Conservation (phyloP, 2,329 filamentous ascomycete species). For the Shiraia sp. region DNA sequence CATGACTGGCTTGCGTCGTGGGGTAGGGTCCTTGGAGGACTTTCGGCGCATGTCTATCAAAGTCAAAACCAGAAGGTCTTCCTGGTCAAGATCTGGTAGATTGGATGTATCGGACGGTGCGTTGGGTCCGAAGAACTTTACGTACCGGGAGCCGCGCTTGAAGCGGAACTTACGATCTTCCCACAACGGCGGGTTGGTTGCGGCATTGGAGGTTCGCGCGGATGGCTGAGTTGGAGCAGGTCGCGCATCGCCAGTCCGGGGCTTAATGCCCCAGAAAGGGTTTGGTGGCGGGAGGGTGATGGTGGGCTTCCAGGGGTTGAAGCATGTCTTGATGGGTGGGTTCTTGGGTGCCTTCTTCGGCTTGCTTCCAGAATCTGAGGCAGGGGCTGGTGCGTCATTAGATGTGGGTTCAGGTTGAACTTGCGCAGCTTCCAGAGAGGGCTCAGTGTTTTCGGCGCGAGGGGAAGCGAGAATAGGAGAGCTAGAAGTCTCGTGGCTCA, state of each 20-base stretch:
- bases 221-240: conserved; percentile 19
- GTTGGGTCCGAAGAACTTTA: conserved; percentile 13
- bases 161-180: conserved; percentile 31
- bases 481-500: not conserved
- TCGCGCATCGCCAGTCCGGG: conserved; percentile 14
- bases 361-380: too few species aligned
- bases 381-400: too few species aligned
- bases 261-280: conserved; percentile 25
- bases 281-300: conserved; percentile 1
- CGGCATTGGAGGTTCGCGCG: conserved; percentile 22
- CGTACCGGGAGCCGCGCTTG: conserved; percentile 16
- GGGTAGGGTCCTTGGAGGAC: conserved; percentile 10
- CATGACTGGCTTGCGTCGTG: conserved; percentile 14
- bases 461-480: too few species aligned
- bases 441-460: not conserved
- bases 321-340: conserved; percentile 12
- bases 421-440: not conserved
- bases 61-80: conserved; percentile 19
- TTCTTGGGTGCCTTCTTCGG: conserved; percentile 5
- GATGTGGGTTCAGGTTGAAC: not conserved
- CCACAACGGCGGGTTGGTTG: conserved; percentile 26
- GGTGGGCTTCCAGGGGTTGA: conserved; percentile 2
- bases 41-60: conserved; percentile 36
- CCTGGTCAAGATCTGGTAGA: conserved; percentile 19
- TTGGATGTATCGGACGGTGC: conserved; percentile 4